These are phyloP conservation scores for Achlya hypogyna DNA, from an alignment of 352 stramenopile genomes.

Conservation along the genomic window DNA sequence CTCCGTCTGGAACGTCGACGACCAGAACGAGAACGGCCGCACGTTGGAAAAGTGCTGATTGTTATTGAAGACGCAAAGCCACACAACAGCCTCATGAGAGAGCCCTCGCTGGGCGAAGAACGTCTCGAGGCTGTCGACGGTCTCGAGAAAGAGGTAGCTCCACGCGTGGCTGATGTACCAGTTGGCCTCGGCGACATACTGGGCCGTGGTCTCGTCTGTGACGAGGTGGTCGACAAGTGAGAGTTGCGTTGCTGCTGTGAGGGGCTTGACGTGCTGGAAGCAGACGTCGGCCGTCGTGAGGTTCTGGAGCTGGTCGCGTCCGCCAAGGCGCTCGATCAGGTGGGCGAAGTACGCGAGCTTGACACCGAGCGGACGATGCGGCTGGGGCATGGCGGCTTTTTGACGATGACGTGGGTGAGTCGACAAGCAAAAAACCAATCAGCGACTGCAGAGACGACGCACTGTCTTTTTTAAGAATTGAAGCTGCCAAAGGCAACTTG, in stretches of 20 bases:
- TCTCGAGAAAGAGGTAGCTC: neutral
- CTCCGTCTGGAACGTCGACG: neutral
- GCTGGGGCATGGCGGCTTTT: too few species aligned
- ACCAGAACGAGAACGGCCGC: neutral
- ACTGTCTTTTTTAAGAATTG: too few species aligned
- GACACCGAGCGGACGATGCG: neutral
- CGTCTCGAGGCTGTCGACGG: neutral
- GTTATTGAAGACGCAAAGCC: neutral
- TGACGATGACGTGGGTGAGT: too few species aligned
- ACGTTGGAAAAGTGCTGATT: neutral
- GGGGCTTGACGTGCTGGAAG: neutral
- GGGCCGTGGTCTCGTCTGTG: too few species aligned
- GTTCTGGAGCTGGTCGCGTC: neutral
- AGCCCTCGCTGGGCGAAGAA: neutral
- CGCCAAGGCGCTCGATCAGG: neutral
- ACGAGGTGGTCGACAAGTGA: neutral
- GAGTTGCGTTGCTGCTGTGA: neutral
- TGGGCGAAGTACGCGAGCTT: neutral
- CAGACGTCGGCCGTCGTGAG: neutral
- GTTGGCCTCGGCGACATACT: neutral
- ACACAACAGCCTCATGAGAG: neutral
- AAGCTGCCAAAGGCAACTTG: too few species aligned
- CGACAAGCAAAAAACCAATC: too few species aligned
- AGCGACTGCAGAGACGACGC: too few species aligned
- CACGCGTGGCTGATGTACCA: conserved; percentile 1